Conservation (phyloP, 345 rosid genomes). For the Excoecaria cochinchinensis region DNA sequence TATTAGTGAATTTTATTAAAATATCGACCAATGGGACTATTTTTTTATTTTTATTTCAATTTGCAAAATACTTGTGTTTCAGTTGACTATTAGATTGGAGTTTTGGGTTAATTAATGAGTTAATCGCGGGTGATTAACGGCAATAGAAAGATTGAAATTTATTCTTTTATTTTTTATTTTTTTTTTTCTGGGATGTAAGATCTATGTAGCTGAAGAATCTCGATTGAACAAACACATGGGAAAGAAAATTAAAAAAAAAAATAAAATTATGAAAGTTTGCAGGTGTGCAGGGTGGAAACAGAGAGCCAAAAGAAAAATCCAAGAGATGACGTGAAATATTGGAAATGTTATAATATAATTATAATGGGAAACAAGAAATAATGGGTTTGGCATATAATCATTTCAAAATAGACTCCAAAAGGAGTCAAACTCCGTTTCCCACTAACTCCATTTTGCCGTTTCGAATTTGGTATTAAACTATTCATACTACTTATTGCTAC, state of each 20-base stretch:
- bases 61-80: neutral
- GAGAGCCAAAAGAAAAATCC: neutral
- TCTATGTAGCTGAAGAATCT: neutral
- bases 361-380: too few species aligned
- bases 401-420: neutral
- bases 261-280: neutral
- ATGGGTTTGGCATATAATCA: neutral
- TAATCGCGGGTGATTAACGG: neutral
- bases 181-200: neutral
- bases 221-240: neutral
- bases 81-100: neutral
- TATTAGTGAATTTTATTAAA: neutral
- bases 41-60: neutral
- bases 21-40: neutral
- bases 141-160: neutral
- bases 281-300: neutral
- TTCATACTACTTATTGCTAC: neutral
- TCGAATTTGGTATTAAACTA: neutral
- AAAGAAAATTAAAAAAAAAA: neutral
- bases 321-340: constrained; percentile 8
- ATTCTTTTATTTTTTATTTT: neutral
- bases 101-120: neutral
- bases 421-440: neutral
- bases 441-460: neutral
- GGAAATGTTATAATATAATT: neutral